A percentile compares a stretch with the other conserved stretches of the same genome.
phyloP scores from a whole-genome alignment of 768 basidiomycete species.

The Lactarius hengduanensis region DNA sequence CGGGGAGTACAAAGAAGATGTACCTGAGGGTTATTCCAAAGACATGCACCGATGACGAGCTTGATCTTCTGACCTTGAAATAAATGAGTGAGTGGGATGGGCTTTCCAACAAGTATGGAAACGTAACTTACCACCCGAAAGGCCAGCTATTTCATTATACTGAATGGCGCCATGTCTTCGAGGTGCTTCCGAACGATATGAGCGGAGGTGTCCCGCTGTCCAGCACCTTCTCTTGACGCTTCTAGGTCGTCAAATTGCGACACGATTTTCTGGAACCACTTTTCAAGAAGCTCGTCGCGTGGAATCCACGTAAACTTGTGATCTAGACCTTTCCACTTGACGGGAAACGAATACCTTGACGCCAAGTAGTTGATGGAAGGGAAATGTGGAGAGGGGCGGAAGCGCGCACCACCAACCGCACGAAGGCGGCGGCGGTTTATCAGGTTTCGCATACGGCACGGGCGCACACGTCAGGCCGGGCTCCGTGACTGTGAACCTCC shows the following conservation, averaged over 20 bases:
- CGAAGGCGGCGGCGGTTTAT: too few relatives aligned
- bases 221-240: conserved; percentile 93
- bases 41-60: conserved; percentile 88
- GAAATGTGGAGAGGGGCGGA: too few relatives aligned
- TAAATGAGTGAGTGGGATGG: conserved; percentile 18
- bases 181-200: conserved; percentile 86
- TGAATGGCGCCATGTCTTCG: conserved; percentile 98
- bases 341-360: too few relatives aligned
- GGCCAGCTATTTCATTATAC: conserved; percentile 93
- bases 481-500: too few relatives aligned
- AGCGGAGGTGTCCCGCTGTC: conserved; percentile 79
- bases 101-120: not conserved
- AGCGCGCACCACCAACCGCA: too few relatives aligned
- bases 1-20: conserved; percentile 23
- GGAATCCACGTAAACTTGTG: conserved; percentile 87
- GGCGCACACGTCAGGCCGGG: too few relatives aligned
- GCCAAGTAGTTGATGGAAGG: too few relatives aligned
- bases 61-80: conserved; percentile 89
- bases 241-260: conserved; percentile 97
- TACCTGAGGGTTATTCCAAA: conserved; percentile 96
- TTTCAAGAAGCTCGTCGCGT: conserved; percentile 79
- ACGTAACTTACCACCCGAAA: conserved; percentile 73
- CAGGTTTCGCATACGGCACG: too few relatives aligned
- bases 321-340: conserved; percentile 82
- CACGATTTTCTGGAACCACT: conserved; percentile 86